Evolutionary conservation across 192 early-diverging fungal species (phyloP), one percentile per base, ranked within the genome.

Genomic region (Coemansia sp.): DNA sequence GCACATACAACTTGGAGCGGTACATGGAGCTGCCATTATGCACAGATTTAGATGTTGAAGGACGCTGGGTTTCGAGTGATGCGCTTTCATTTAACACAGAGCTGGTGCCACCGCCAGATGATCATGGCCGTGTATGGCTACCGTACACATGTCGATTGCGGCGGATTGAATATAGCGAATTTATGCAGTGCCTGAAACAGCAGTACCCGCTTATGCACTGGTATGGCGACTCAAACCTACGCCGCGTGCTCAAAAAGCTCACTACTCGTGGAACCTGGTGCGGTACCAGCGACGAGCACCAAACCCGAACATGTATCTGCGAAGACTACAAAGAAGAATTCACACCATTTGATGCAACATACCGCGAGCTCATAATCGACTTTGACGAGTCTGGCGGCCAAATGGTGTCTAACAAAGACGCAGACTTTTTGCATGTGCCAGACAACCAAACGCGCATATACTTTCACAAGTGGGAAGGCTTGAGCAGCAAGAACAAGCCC

Each of bases 151-250:
- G 83, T 40, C 73, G 81, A 10, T 60, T 76, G 25, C 73, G 67
- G 1, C 70, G 49, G 31, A 58, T 74, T 12, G 40, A 61, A 11
- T 80, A 84, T 48, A 21, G 42, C 28, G 63, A 76, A 5, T 82
- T 77, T 58, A 66, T 56, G 15, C 31, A 52, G 6, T 84, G 83
- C 66, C 15, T 74, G 18, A 26, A 51, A 0, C 28, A 49, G 23
- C 60, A 52, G 28, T 74, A 80, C 54, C 67, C 73, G 14, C 49
- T 52, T 2, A 60, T 82, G 23, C 77, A 82, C 55, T 67, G 74
- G 57, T 84, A 66, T 42, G 83, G 83, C 31, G 83, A 84, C 64
- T 84, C 83, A 5, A 82, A 84, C 47, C 54, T 64, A 4, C 73
- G 83, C 6, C 55, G 83, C 15, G 58, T 73, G 31, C 11, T 84